Base-by-base conservation (phyloP, 257 asterid genomes). In the Przewalskia tangutica region DNA sequence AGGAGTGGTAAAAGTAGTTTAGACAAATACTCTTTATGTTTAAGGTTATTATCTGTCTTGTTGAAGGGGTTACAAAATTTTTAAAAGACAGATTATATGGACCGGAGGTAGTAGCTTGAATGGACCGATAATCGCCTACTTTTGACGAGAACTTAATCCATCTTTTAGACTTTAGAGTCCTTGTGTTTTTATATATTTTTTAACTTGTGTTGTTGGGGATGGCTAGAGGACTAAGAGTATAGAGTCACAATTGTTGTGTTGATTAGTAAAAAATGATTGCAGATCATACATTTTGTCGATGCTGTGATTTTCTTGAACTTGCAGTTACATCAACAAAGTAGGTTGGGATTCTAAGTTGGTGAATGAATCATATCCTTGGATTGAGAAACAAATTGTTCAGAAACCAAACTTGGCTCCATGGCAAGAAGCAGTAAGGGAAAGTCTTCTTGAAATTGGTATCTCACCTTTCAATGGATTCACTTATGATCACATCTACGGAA, bases 391-490 rank as follows among this genome's bases (percentile, higher is more conserved):
- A 81, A 88, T 95, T 2, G 97, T 95, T 20, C 94, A 93, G 79
- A 83, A 86, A 40, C 99, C 99, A 59, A 84, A 88, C 44, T 89
- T 96, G 13, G 86, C 85, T 42, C 96, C 95, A 0, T 94, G 97
- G 99, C 98, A 95, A 84, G 86, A 84, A 77, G 91, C 97, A 36
- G 79, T 94, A 12, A 89, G 89, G 38, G 97, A 95, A 23, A 85
- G 99, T 81, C 90, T 95, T 3, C n/a, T 95, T 9, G 99, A 94
- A 64, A 86, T 84, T 75, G 99, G 98, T 4, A 78, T 96, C n/a
- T 93, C 98, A 11, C 98, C 99, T 81, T 90, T 88, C 90, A 94
- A 94, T 85, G 99, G 99, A 36, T 96, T 91, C 90, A 94, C 99
- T 20, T 96, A 94, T 50, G 97, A 96, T 85, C 99, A 96, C 83